These are phyloP conservation scores for Quercus mongolica DNA, from an alignment of 306 rosid genomes.

Conservation along the genomic window DNA sequence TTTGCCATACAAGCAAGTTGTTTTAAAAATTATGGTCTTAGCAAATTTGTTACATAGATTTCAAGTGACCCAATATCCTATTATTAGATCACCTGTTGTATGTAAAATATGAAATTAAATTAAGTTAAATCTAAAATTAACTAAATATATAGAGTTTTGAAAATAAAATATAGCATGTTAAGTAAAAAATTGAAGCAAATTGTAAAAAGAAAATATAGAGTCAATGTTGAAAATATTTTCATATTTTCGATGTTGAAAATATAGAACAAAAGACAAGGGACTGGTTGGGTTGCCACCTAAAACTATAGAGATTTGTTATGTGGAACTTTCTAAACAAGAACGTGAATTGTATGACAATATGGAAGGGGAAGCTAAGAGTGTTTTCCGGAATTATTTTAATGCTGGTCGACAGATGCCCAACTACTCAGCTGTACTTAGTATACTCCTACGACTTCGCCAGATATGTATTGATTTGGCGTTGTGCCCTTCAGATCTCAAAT, in stretches of 20 bases:
- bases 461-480: constrained; percentile 63
- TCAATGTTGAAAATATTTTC: too few species aligned
- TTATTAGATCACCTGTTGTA: too few species aligned
- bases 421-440: constrained; percentile 53
- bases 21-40: too few species aligned
- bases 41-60: too few species aligned
- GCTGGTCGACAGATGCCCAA: constrained; percentile 22
- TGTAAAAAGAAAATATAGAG: too few species aligned
- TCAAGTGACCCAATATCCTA: too few species aligned
- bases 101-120: too few species aligned
- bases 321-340: constrained; percentile 69
- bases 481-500: constrained; percentile 60
- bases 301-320: constrained; percentile 52
- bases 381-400: constrained; percentile 21
- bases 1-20: fast-evolving
- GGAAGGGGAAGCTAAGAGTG: constrained; percentile 40
- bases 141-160: too few species aligned
- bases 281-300: constrained; percentile 67
- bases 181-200: too few species aligned
- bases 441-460: constrained; percentile 72
- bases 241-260: too few species aligned
- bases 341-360: constrained; percentile 59
- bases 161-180: too few species aligned
- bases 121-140: too few species aligned
- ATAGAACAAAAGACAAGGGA: constrained; percentile 65